Conservation (phyloP, 768 basidiomycete genomes). For the Kwoniella heveanensis region DNA sequence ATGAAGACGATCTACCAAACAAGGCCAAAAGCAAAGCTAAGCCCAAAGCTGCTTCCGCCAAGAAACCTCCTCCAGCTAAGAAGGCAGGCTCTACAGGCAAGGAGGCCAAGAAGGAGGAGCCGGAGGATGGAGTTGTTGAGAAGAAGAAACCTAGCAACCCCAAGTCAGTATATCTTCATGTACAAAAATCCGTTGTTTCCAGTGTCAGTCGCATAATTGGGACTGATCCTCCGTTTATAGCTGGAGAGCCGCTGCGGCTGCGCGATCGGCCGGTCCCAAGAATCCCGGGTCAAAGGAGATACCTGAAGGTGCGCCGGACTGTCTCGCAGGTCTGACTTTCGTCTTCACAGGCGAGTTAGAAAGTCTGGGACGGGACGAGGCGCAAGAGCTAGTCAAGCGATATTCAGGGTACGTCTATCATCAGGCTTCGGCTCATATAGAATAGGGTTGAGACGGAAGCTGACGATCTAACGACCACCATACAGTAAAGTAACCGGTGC, state of each 20-base stretch:
- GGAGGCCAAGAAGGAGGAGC: slow-evolving; percentile 22
- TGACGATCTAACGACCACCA: background rate
- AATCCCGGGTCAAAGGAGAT: slow-evolving; percentile 67
- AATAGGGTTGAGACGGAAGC: background rate
- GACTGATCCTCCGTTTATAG: slow-evolving; percentile 45
- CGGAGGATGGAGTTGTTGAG: slow-evolving; percentile 24
- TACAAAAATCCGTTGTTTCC: too few relatives aligned
- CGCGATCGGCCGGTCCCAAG: slow-evolving; percentile 40
- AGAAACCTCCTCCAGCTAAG: slow-evolving; percentile 29
- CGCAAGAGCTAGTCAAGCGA: slow-evolving; percentile 83
- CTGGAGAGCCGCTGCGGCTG: slow-evolving; percentile 48
- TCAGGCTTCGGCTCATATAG: too few relatives aligned
- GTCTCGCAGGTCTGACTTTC: slow-evolving; percentile 80
- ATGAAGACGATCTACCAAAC: slow-evolving; percentile 32
- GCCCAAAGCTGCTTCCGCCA: slow-evolving; percentile 24
- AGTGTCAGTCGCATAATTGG: slow-evolving; percentile 13
- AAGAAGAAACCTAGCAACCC: slow-evolving; percentile 56
- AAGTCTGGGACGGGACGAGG: slow-evolving; percentile 84
- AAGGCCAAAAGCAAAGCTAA: slow-evolving; percentile 36
- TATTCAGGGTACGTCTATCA: slow-evolving; percentile 74
- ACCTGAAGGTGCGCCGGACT: slow-evolving; percentile 71
- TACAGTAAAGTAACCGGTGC: slow-evolving; percentile 78
- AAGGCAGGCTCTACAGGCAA: slow-evolving; percentile 27
- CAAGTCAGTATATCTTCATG: slow-evolving; percentile 49
- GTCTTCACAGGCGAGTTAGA: slow-evolving; percentile 94